phyloP scores from a whole-genome alignment of 2,329 filamentous ascomycete genomes.

The Chrysoporthe cubensis region DNA sequence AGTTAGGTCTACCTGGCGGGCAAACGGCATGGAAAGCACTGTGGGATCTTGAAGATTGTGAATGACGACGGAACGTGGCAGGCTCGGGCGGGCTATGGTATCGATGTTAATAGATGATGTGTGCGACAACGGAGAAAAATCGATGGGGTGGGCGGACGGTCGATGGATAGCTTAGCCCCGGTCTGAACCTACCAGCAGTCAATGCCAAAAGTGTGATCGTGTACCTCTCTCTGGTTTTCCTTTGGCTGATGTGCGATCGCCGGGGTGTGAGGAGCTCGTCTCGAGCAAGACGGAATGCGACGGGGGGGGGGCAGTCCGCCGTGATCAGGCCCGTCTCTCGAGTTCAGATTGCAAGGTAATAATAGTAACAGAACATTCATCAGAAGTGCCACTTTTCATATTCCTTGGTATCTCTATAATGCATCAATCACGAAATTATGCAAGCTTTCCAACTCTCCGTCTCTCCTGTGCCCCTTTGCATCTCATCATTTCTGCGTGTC shows the following conservation, averaged over 20 bases:
- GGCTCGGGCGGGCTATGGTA: neutral
- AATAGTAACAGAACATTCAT: neutral
- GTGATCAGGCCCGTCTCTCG: neutral
- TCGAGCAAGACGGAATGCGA: too few species aligned
- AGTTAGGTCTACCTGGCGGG: neutral
- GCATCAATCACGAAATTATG: neutral
- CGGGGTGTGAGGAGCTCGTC: too few species aligned
- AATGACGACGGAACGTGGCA: neutral
- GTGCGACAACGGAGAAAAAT: neutral
- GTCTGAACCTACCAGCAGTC: neutral
- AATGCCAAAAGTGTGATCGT: neutral
- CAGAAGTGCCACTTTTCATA: neutral
- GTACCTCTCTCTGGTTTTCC: neutral
- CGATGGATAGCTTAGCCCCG: neutral
- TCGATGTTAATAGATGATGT: slow-evolving; percentile 2
- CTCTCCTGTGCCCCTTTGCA: neutral
- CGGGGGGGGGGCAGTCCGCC: neutral
- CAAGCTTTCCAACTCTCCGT: neutral
- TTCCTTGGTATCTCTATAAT: slow-evolving; percentile 27
- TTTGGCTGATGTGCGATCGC: neutral
- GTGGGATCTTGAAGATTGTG: neutral
- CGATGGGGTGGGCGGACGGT: neutral
- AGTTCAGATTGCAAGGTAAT: neutral
- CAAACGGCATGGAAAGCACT: neutral
- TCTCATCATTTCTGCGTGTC: neutral